phyloP scores from a whole-genome alignment of 257 asterid species.

The Asclepias syriaca region DNA sequence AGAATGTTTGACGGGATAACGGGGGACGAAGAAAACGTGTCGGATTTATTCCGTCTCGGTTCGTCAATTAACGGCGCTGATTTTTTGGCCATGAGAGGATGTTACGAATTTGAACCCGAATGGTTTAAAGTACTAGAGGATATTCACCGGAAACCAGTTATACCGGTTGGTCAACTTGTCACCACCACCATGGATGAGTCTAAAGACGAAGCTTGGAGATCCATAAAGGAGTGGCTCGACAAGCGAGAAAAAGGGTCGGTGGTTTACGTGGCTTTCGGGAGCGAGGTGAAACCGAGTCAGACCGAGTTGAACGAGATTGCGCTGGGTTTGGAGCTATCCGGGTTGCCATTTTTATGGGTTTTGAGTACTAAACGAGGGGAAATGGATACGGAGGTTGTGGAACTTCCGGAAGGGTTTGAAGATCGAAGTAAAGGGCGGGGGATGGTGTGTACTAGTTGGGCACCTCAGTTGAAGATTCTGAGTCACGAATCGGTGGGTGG shows the following conservation, averaged over 20 bases:
- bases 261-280: neutral
- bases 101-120: slow-evolving; percentile 21
- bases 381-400: neutral
- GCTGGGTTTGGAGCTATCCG: slow-evolving; percentile 25
- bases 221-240: neutral
- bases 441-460: slow-evolving; percentile 26
- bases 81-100: slow-evolving; percentile 16
- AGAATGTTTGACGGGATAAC: neutral
- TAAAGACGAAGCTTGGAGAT: neutral
- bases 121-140: slow-evolving; percentile 25
- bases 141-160: slow-evolving; percentile 17
- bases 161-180: slow-evolving; percentile 28
- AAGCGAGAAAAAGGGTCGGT: neutral
- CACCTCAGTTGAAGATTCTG: slow-evolving; percentile 26
- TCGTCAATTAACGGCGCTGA: slow-evolving; percentile 8
- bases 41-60: neutral
- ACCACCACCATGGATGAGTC: neutral
- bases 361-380: slow-evolving; percentile 23
- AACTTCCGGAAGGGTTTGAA: slow-evolving; percentile 28
- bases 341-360: slow-evolving; percentile 30
- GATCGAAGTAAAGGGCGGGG: slow-evolving; percentile 17
- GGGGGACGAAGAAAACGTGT: neutral
- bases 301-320: slow-evolving; percentile 30
- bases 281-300: slow-evolving; percentile 24
- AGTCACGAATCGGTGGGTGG: slow-evolving; percentile 30